Conservation (phyloP, 225 moss, liverwort and hornwort species). For the Marchantia paleacea region DNA sequence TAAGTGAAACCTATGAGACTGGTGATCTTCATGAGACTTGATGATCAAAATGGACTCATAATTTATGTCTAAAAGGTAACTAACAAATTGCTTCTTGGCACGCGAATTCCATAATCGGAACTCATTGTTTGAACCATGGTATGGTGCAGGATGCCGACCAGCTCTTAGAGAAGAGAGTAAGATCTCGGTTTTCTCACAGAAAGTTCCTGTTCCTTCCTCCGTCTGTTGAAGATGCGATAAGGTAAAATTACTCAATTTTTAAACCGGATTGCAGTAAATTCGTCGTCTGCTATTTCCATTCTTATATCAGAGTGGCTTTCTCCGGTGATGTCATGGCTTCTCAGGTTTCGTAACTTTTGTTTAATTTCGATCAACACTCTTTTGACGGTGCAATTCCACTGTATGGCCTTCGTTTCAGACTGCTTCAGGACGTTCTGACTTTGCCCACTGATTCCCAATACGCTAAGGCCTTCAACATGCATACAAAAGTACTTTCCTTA, state of each 20-base stretch:
- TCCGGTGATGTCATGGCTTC: not conserved
- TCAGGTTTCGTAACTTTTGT: not conserved
- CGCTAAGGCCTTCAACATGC: conserved; percentile 50
- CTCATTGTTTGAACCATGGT: not conserved
- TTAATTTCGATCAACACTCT: not conserved
- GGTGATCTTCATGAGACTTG: not conserved
- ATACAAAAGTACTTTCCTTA: conserved; percentile 27
- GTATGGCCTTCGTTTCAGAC: conserved; percentile 35
- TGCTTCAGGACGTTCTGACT: conserved; percentile 74
- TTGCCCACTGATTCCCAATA: conserved; percentile 63
- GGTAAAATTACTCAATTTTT: conserved; percentile 35
- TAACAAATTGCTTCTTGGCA: not conserved
- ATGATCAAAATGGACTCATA: not conserved
- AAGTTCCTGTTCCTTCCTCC: conserved; percentile 81
- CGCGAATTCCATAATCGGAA: not conserved
- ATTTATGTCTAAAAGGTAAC: not conserved
- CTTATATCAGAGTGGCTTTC: not conserved
- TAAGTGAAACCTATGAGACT: no score
- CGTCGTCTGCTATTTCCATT: not conserved
- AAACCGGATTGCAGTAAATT: not conserved
- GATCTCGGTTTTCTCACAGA: conserved; percentile 95
- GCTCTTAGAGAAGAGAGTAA: conserved; percentile 92
- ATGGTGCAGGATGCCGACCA: conserved; percentile 87
- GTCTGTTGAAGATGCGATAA: conserved; percentile 49
- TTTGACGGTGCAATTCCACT: not conserved